phyloP scores from a whole-genome alignment of 768 basidiomycete species.

The Leucogyrophana mollusca region DNA sequence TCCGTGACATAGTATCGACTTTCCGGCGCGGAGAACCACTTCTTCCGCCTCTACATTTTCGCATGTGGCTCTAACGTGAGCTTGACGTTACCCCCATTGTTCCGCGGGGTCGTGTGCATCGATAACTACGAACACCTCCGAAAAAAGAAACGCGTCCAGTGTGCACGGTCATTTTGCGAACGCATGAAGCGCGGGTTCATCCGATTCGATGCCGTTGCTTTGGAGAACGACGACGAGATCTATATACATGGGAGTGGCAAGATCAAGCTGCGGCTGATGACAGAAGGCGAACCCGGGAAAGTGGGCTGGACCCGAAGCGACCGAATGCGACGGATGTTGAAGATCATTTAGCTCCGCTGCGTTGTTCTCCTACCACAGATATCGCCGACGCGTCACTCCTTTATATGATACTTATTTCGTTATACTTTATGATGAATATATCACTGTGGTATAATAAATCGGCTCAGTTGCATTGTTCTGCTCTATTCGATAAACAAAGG shows the following conservation, averaged over 20 bases:
- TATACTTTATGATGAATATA: too few relatives aligned
- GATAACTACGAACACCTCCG: slow-evolving; percentile 10
- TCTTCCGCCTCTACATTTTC: slow-evolving; percentile 29
- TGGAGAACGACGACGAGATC: slow-evolving; percentile 28
- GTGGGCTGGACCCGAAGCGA: slow-evolving; percentile 21
- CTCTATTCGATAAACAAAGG: too few relatives aligned
- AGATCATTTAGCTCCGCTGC: slow-evolving; percentile 5
- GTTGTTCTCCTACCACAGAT: not conserved
- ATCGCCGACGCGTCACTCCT: not conserved
- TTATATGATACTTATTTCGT: not conserved
- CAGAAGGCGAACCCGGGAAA: slow-evolving; percentile 9
- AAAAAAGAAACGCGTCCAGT: slow-evolving; percentile 13
- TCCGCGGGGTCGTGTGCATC: slow-evolving; percentile 27
- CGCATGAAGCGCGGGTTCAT: slow-evolving; percentile 21
- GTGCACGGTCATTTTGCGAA: slow-evolving; percentile 22
- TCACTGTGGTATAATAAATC: too few relatives aligned
- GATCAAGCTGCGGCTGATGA: slow-evolving; percentile 18
- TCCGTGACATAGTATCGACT: slow-evolving; percentile 18
- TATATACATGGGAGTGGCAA: slow-evolving; percentile 27
- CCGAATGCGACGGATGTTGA: slow-evolving; percentile 27
- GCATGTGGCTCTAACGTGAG: slow-evolving; percentile 27
- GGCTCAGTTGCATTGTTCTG: too few relatives aligned
- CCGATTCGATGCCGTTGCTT: slow-evolving; percentile 12
- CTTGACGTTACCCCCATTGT: slow-evolving; percentile 23
- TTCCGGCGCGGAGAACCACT: slow-evolving; percentile 24